Evolutionary conservation across 164 flowering plant species (phyloP).

Genomic region (Umbilicus rupestris): DNA sequence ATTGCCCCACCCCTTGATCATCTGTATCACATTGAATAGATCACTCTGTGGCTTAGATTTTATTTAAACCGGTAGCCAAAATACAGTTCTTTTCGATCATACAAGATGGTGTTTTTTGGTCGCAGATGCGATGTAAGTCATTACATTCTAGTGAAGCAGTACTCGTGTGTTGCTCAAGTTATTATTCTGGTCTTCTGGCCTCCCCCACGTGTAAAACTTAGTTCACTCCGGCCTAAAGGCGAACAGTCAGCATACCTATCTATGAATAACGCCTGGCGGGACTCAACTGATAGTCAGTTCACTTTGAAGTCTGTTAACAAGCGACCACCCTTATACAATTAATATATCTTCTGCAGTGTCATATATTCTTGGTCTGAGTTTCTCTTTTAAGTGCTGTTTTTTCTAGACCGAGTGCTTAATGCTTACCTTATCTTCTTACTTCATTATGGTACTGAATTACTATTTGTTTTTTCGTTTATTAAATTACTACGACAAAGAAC

Average conservation of each 20-base stretch:
- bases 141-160: background rate
- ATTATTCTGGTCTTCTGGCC: background rate
- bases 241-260: background rate
- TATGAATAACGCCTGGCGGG: too few species aligned
- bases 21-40: background rate
- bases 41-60: background rate
- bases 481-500: too few species aligned
- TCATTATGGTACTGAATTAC: too few species aligned
- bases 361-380: too few species aligned
- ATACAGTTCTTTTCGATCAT: background rate
- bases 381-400: too few species aligned
- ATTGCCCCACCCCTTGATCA: too few species aligned
- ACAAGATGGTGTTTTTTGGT: background rate
- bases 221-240: background rate
- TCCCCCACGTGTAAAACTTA: background rate
- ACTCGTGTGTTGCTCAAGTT: background rate
- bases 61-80: background rate
- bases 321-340: background rate
- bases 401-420: too few species aligned
- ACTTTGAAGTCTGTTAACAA: background rate
- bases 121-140: background rate
- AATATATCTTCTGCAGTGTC: too few species aligned
- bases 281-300: background rate
- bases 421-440: too few species aligned
- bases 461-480: too few species aligned